Conservation (phyloP, 1,284 basidiomycete genomes). For the Austroboletus niveus region DNA sequence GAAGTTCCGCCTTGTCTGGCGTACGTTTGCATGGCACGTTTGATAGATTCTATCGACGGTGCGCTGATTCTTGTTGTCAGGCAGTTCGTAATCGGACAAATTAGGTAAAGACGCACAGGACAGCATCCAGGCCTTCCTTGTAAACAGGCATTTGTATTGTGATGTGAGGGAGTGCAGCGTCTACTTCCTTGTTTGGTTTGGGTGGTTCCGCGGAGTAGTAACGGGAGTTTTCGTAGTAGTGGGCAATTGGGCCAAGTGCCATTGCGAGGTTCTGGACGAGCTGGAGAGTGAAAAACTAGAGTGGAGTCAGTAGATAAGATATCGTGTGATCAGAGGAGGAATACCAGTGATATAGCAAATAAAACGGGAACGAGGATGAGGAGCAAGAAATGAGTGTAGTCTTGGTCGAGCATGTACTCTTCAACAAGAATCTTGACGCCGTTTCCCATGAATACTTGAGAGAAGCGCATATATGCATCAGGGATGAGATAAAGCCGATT, state of each 20-base stretch:
- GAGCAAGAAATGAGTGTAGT: constrained; percentile 62
- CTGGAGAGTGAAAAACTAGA: constrained; percentile 62
- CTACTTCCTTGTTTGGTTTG: constrained; percentile 58
- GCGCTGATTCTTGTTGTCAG: constrained; percentile 38
- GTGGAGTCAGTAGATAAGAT: neutral
- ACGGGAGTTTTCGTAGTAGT: constrained; percentile 70
- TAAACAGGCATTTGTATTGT: constrained; percentile 81
- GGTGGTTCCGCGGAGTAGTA: constrained; percentile 69
- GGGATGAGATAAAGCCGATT: constrained; percentile 18
- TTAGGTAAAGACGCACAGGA: constrained; percentile 50
- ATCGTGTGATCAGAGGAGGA: neutral
- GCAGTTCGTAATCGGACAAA: constrained; percentile 2
- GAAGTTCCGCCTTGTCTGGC: constrained; percentile 80
- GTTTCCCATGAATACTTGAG: constrained; percentile 60
- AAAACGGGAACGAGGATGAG: constrained; percentile 64
- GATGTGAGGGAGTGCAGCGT: constrained; percentile 64
- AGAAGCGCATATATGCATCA: constrained; percentile 3
- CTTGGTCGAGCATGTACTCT: constrained; percentile 68
- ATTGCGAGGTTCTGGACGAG: constrained; percentile 61
- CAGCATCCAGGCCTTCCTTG: constrained; percentile 69
- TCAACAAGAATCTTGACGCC: constrained; percentile 58
- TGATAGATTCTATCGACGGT: constrained; percentile 78
- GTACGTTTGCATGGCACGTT: constrained; percentile 86
- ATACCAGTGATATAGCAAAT: constrained; percentile 69
- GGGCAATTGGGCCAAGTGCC: constrained; percentile 70